Evolutionary conservation across 2,329 filamentous ascomycete genomes (phyloP), one percentile per base, ranked within the genome.

Genomic region (Cryphonectria carpinicola): DNA sequence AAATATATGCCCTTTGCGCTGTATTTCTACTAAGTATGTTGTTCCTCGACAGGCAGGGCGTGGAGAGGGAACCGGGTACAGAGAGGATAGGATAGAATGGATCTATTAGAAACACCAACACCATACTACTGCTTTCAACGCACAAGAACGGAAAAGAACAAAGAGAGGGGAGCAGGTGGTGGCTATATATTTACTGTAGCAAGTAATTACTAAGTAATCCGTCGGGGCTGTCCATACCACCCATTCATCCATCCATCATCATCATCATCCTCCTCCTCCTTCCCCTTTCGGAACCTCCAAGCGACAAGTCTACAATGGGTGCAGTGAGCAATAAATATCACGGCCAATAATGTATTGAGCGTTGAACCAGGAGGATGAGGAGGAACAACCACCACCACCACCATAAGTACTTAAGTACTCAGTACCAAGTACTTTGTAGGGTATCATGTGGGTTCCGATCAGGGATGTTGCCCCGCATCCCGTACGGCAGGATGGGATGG

Each of bases 321-420:
- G 19, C 32, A 19, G 22, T 7, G 19, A 5, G n/a, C n/a, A 13
- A 54, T 14, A 1, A 25, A 17, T n/a, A 17, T 4, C 32, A 22
- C 58, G 58, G 58, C n/a, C 58, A 61, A 61, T 61, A n/a, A 39
- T 39, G 35, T 37, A 61, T 65, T 65, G 58, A 61, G 58, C 58
- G 58, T 32, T 14, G 46, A 49, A 14, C 54, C 54, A 61, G 17
- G 41, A 32, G 8, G 43, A 41, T 14, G 32, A 25, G 43, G 19
- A 49, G 6, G 0, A 49, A 49, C 43, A 7, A 49, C 17, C 37
- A 39, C 37, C 37, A 6, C 19, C 17, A 17, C 19, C 43, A 49
- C 43, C 43, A 49, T 22, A 22, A 49, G 41, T 43, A 43, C 37
- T 11, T 4, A 28, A 28, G 28, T 28, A 28, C 37, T 39, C 37